Evolutionary conservation across 2,329 filamentous ascomycete species (phyloP).

Genomic region (Neopestalotiopsis sp.): DNA sequence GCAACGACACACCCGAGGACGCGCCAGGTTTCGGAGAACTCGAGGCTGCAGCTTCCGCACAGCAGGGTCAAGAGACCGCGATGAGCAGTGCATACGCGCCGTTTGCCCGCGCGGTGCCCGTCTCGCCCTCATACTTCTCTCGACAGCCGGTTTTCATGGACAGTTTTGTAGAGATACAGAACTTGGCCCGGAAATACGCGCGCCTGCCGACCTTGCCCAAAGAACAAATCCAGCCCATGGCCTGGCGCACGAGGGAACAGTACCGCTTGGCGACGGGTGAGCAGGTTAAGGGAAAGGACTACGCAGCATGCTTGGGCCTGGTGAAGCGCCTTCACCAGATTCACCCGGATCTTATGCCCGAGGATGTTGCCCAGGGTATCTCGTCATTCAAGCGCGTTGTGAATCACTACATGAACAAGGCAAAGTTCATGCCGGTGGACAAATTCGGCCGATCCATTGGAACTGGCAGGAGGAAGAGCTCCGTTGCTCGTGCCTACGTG

Average conservation of each 20-base stretch:
- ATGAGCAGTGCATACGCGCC: constrained; percentile 28
- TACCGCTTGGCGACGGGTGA: constrained; percentile 77
- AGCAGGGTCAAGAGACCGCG: neutral
- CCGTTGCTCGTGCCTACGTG: constrained; percentile 82
- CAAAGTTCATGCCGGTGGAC: constrained; percentile 73
- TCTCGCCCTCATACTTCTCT: constrained; percentile 94
- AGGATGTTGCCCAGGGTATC: constrained; percentile 70
- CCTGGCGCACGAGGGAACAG: constrained; percentile 81
- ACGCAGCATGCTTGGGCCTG: constrained; percentile 75
- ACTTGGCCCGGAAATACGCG: constrained; percentile 73
- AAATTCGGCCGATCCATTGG: constrained; percentile 79
- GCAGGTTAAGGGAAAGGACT: constrained; percentile 77
- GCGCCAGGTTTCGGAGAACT: neutral
- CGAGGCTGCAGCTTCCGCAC: neutral
- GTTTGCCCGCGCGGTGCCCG: constrained; percentile 78
- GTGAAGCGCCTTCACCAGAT: constrained; percentile 86
- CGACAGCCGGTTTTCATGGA: constrained; percentile 87
- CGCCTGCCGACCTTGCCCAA: constrained; percentile 72
- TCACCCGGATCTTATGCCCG: constrained; percentile 76
- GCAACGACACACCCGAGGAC: neutral
- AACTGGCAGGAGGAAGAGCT: constrained; percentile 86
- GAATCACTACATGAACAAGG: constrained; percentile 70
- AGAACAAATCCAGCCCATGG: constrained; percentile 72
- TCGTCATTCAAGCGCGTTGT: constrained; percentile 75
- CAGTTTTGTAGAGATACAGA: constrained; percentile 75